Evolutionary conservation across 257 asterid genomes (phyloP).

Genomic region (Solanum bukasovii): DNA sequence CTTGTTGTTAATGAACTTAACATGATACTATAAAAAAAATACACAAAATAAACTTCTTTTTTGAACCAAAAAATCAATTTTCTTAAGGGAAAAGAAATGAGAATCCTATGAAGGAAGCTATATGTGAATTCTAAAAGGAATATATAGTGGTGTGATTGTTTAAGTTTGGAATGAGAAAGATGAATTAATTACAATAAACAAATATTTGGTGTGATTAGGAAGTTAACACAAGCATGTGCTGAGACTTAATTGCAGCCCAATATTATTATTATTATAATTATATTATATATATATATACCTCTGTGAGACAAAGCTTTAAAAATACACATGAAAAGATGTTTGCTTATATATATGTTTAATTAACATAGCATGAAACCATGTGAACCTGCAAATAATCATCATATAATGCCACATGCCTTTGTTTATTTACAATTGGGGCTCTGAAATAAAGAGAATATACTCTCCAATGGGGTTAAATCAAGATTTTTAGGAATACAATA

Average conservation of each 20-base stretch:
- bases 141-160: not conserved
- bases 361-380: conserved; percentile 27
- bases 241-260: conserved; percentile 36
- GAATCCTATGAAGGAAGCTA: not conserved
- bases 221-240: conserved; percentile 41
- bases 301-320: conserved; percentile 15
- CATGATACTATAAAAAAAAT: not conserved
- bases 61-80: not conserved
- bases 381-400: conserved; percentile 38
- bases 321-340: conserved; percentile 21
- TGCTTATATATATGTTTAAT: conserved; percentile 17
- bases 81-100: not conserved
- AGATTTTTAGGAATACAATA: not conserved
- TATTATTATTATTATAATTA: not conserved
- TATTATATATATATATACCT: not conserved
- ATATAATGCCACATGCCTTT: conserved; percentile 38
- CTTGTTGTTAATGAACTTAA: not conserved
- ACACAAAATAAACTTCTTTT: not conserved
- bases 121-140: not conserved
- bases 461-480: not conserved
- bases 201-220: conserved; percentile 18
- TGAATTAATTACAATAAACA: conserved; percentile 1
- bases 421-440: conserved; percentile 10
- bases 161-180: not conserved
- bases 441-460: conserved; percentile 5